Evolutionary conservation across 1,284 basidiomycete genomes (phyloP).

Genomic region (Athelia sp.): DNA sequence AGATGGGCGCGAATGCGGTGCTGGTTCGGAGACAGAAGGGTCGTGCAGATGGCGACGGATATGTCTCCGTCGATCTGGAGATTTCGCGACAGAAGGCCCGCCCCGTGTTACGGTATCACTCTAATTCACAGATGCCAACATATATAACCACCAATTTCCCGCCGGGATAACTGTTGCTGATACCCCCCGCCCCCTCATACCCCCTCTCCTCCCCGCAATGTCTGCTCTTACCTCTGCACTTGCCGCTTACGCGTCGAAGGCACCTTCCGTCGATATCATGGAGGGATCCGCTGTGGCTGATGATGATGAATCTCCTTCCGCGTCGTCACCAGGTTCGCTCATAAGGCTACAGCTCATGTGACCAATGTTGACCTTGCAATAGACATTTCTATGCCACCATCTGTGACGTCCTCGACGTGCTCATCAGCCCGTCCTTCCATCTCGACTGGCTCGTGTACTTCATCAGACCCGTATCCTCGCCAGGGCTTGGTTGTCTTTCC

Average conservation of each 20-base stretch:
- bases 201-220: constrained; percentile 14
- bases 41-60: not conserved
- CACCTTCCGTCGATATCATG: constrained; percentile 16
- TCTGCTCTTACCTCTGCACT: constrained; percentile 20
- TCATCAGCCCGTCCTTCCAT: not conserved
- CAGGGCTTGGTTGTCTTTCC: constrained; percentile 3
- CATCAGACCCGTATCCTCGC: not conserved
- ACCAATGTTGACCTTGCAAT: not conserved
- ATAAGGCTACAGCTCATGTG: not conserved
- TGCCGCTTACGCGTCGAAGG: constrained; percentile 20
- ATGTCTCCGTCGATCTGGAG: not conserved
- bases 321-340: constrained; percentile 15
- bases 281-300: constrained; percentile 1
- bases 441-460: constrained; percentile 13
- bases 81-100: not conserved
- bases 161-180: not conserved
- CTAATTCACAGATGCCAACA: constrained; percentile 16
- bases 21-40: too few relatives aligned
- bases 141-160: constrained; percentile 2
- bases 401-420: not conserved
- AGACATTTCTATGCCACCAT: not conserved
- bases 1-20: too few relatives aligned
- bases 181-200: constrained; percentile 2
- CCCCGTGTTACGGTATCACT: constrained; percentile 22
- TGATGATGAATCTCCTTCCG: constrained; percentile 12